Percentiles rank a stretch among this genome's conserved stretches.
phyloP scores from a whole-genome alignment of 176 grass and related monocot genomes.

The Cenchrus americanus region DNA sequence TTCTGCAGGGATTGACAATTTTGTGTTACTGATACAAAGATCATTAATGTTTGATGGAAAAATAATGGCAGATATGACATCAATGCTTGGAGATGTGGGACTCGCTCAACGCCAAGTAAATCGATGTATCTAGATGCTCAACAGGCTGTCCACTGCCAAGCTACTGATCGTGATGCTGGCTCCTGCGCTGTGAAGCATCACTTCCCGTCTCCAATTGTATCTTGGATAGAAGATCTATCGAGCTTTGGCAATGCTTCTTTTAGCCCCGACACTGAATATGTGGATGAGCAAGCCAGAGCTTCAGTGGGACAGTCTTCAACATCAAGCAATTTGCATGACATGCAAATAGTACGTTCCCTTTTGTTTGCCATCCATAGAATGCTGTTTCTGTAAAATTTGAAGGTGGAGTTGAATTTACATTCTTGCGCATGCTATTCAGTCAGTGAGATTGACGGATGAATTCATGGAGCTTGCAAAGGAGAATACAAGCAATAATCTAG shows the following conservation, averaged over 20 bases:
- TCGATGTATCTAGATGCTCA: constrained; percentile 24
- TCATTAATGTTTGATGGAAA: not conserved
- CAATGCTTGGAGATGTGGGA: constrained; percentile 29
- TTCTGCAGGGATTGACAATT: not conserved
- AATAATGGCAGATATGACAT: constrained; percentile 27
- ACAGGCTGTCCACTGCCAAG: not conserved
- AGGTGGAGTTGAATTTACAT: constrained; percentile 18
- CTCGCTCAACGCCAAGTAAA: not conserved
- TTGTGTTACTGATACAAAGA: not conserved
- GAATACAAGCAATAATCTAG: constrained; percentile 80
- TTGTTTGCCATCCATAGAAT: constrained; percentile 10
- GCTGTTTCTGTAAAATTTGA: not conserved
- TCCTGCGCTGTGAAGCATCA: constrained; percentile 74
- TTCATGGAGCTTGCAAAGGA: constrained; percentile 98
- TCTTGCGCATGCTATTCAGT: constrained; percentile 59
- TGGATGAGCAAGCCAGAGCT: constrained; percentile 49
- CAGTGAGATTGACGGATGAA: constrained; percentile 83
- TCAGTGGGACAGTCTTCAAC: constrained; percentile 57
- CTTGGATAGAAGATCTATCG: constrained; percentile 83
- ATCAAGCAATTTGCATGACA: constrained; percentile 60
- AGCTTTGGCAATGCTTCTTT: constrained; percentile 61
- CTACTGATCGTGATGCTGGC: not conserved
- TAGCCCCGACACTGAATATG: constrained; percentile 42
- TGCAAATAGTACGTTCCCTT: constrained; percentile 79
- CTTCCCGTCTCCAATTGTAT: constrained; percentile 65